Evolutionary conservation across 2,329 filamentous ascomycete species (phyloP), one percentile per base, ranked within the genome.

Genomic region (Orbilia quercus): DNA sequence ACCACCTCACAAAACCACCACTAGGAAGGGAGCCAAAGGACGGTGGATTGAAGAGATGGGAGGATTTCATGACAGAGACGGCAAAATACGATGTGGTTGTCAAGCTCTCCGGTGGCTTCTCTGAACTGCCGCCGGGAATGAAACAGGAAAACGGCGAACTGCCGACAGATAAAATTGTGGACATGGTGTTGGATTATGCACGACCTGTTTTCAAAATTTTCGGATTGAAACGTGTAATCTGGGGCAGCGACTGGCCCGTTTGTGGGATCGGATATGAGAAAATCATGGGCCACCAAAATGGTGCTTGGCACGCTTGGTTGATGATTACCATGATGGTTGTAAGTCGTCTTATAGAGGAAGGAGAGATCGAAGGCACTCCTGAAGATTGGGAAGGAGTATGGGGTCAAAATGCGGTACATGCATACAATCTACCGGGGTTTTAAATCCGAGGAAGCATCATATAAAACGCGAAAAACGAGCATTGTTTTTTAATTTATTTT

Each of bases 221-320:
- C 78, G 88, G 90, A 1, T 82, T 90, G 0, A 79, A 83, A 20
- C 85, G 91, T 75, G 85, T 95, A 79, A 92, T 98, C 89, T 97
- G 95, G 80, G 93, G 90, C 22, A 93, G 90, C 75, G 92, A 97
- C 80, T 98, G 94, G 94, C 93, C 94, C 1, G 89, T 97, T 0
- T 96, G 92, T 81, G 93, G 91, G 75, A 82, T 91, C 34, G 86
- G 86, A 0, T 81, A 76, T 53, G 72, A 55, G 14, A 50, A 73
- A 34, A 70, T 83, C 14, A 50, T 47, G 53, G 69, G 69, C 14
- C 22, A 34, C 9, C 69, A 73, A 40, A 28, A n/a, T 36, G 60
- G 60, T 14, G 60, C 60, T 25, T 73, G 69, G 69, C 38, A 42
- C 7, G 47, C 53, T 6, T 73, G 69, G 69, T 44, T 66, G 6